Percentiles rank a stretch among this genome's conserved stretches.
These are phyloP conservation scores for Pisolithus thermaeus DNA, from an alignment of 1,284 basidiomycete genomes.

Conservation along the genomic window DNA sequence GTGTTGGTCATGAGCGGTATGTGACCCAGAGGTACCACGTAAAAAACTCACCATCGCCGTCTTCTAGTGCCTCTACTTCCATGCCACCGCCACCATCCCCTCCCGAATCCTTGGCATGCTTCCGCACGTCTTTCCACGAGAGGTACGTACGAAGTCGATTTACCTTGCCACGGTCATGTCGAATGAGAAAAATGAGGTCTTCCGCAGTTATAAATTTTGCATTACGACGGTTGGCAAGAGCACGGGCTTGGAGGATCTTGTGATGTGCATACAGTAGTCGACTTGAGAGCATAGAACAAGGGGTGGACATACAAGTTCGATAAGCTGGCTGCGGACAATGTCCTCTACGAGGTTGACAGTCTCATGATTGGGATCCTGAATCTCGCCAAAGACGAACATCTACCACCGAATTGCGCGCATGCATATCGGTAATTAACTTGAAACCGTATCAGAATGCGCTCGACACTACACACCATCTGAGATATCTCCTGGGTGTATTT, in stretches of 20 bases:
- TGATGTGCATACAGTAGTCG: not conserved
- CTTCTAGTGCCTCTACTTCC: constrained; percentile 73
- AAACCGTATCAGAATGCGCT: not conserved
- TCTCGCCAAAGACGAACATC: constrained; percentile 98
- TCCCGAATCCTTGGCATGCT: constrained; percentile 87
- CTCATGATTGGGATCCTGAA: constrained; percentile 83
- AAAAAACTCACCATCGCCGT: constrained; percentile 58
- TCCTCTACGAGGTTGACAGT: constrained; percentile 93
- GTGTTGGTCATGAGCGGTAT: not conserved
- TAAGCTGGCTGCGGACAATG: constrained; percentile 89
- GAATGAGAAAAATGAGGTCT: constrained; percentile 94
- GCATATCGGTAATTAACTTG: not conserved
- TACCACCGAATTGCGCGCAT: constrained; percentile 23
- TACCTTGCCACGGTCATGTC: constrained; percentile 92
- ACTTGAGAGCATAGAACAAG: not conserved
- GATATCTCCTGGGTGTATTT: constrained; percentile 75
- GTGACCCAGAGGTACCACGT: not conserved
- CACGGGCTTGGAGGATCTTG: constrained; percentile 88
- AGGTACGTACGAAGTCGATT: constrained; percentile 91
- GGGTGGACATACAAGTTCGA: constrained; percentile 70
- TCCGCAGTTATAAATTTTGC: constrained; percentile 87
- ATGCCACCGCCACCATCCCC: constrained; percentile 74
- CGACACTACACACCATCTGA: constrained; percentile 55
- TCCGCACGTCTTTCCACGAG: constrained; percentile 98
- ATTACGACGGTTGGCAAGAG: constrained; percentile 75